These are phyloP conservation scores for Persicaria maculosa DNA, from an alignment of 148 eudicot genomes.

Conservation along the genomic window DNA sequence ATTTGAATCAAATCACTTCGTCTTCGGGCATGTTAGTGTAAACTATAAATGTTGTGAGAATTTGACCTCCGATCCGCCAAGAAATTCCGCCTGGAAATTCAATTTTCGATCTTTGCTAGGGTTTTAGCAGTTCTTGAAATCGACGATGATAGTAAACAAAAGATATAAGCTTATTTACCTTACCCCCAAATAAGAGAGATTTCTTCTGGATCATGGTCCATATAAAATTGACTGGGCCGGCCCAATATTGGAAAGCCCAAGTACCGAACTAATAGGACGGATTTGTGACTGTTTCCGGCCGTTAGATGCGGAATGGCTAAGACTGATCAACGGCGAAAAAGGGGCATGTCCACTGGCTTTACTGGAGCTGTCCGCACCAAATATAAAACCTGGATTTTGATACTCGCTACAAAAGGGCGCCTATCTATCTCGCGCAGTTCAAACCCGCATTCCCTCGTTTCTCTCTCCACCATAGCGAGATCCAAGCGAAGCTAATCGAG, in stretches of 20 bases:
- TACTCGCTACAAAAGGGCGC: too few relatives aligned
- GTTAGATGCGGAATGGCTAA: background rate
- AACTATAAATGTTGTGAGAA: background rate
- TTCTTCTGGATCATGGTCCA: background rate
- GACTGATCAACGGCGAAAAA: background rate
- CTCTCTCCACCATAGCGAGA: background rate
- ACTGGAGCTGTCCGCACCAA: background rate
- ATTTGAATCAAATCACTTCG: background rate
- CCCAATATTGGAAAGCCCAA: background rate
- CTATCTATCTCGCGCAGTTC: background rate
- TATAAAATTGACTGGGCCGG: background rate
- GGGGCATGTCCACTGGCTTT: background rate
- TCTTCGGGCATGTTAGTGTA: background rate
- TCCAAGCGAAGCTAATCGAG: background rate
- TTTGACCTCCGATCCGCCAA: background rate
- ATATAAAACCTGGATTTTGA: background rate
- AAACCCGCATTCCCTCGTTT: background rate
- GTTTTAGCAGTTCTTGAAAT: background rate
- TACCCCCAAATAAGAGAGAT: background rate
- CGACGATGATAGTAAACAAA: background rate
- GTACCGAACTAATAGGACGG: background rate
- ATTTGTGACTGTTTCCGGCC: background rate
- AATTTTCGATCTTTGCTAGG: background rate
- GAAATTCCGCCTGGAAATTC: background rate
- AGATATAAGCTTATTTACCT: too few relatives aligned